Percentiles rank a stretch among this genome's conserved stretches.
Evolutionary conservation across 23 red algal species (phyloP).

Genomic region (Gracilaria vermiculophylla): DNA sequence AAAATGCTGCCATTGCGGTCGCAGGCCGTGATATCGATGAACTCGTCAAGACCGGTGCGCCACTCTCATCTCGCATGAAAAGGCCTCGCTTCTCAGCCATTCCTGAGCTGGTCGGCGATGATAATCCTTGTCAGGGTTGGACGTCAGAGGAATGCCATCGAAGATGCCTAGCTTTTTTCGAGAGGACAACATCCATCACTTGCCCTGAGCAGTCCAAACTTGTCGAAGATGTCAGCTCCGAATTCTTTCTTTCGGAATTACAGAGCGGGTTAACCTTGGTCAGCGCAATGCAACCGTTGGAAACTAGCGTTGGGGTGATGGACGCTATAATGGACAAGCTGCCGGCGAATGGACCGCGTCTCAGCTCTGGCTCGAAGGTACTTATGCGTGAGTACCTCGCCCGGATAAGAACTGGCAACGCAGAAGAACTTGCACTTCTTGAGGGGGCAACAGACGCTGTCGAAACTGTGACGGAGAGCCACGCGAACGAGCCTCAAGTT

Average conservation of each 20-base stretch:
- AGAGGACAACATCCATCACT: not conserved
- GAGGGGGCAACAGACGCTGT: not conserved
- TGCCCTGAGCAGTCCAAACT: slow-evolving; percentile 30
- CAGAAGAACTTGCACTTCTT: not conserved
- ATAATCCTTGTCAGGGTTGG: slow-evolving; percentile 56
- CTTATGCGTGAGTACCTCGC: slow-evolving; percentile 60
- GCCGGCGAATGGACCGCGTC: not conserved
- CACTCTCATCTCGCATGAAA: slow-evolving; percentile 21
- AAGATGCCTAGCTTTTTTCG: slow-evolving; percentile 38
- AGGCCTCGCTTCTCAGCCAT: slow-evolving; percentile 23
- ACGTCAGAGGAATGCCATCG: slow-evolving; percentile 38
- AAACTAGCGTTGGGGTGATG: slow-evolving; percentile 52
- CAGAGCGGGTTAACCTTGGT: slow-evolving; percentile 54
- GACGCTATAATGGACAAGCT: slow-evolving; percentile 56
- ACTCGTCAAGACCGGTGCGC: not conserved
- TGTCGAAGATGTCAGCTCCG: slow-evolving; percentile 1
- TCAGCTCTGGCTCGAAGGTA: slow-evolving; percentile 48
- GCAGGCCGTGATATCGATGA: not conserved
- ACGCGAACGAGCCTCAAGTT: not conserved
- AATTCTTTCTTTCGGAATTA: slow-evolving; percentile 50
- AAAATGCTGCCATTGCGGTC: not conserved
- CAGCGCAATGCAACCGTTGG: slow-evolving; percentile 58
- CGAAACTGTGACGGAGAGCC: not conserved
- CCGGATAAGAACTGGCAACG: slow-evolving; percentile 32
- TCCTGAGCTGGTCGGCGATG: slow-evolving; percentile 32